Base-by-base conservation (phyloP, 345 rosid genomes). In the Eucalyptus curtisii region DNA sequence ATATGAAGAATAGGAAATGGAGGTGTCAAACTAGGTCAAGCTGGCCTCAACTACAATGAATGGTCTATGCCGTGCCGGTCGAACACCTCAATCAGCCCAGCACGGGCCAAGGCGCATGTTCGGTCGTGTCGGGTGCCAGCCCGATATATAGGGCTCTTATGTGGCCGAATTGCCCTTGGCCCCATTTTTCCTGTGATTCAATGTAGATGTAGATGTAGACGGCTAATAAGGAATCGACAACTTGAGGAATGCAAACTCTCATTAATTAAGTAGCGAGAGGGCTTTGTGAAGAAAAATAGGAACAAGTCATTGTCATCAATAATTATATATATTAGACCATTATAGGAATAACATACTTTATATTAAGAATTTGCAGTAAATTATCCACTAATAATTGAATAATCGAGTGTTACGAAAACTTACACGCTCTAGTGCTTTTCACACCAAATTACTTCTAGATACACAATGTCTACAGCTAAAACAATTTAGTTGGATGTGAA, bases 301-400 rank as follows among this genome's bases (percentile, higher is more conserved):
- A 37, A 71, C 27, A 10, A 37, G 81, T 71, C 25, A 33, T 37
- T 19, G 25, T 71, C 45, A 19, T 10, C 45, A 24, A 71, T 71
- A 71, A 71, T 71, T 10, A 37, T 19, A 37, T 19, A 19, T 19
- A 37, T 71, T 24, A 44, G 27, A 24, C 27, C 6, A 71, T 20
- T 10, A 37, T 37, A 20, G 27, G 82, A 52, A 52, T 52, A 52
- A 52, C 3, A 19, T 27, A 59, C 15, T 59, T 27, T 27, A 59
- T 0, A 7, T 3, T 2, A 27, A 59, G 66, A 11, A 7, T 27
- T 27, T 12, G 7, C 1, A 4, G 13, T 1, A 55, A 55, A 24
- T 55, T 24, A 27, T 27, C 3, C 16, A 59, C 31, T 30, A 27
- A 59, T 59, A 59, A 27, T 27, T 27, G 3, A 27, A 1, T 5